Percentiles rank a stretch among this genome's conserved stretches.
Evolutionary conservation across 2,329 filamentous ascomycete species (phyloP).

Genomic region (Sclerotinia borealis): DNA sequence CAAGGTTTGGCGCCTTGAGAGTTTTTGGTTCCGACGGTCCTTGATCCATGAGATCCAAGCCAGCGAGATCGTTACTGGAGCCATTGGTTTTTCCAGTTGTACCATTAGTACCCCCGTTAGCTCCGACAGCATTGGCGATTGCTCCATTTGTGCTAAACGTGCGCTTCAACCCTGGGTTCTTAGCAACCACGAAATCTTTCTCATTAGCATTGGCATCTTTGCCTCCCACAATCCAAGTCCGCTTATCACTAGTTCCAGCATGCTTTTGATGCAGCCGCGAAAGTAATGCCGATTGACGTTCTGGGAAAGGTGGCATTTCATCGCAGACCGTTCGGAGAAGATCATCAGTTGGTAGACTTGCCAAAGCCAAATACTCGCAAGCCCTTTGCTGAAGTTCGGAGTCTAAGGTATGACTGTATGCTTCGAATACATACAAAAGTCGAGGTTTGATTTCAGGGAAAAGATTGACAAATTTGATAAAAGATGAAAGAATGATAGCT

Average conservation of each 20-base stretch:
- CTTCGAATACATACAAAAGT: constrained; percentile 79
- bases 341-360: constrained; percentile 81
- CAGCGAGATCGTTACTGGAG: constrained; percentile 59
- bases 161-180: constrained; percentile 77
- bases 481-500: constrained; percentile 90
- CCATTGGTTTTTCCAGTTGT: constrained; percentile 44
- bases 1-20: constrained; percentile 71
- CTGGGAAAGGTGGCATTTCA: constrained; percentile 97
- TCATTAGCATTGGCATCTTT: constrained; percentile 86
- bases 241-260: constrained; percentile 84
- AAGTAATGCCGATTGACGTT: constrained; percentile 83
- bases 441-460: constrained; percentile 98
- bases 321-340: constrained; percentile 90
- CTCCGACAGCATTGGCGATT: constrained; percentile 37
- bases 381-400: constrained; percentile 93
- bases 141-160: constrained; percentile 62
- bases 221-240: constrained; percentile 96
- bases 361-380: constrained; percentile 87
- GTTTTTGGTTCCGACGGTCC: constrained; percentile 51
- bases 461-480: constrained; percentile 95
- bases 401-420: constrained; percentile 91
- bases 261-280: constrained; percentile 94
- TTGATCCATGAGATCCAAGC: constrained; percentile 69
- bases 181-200: constrained; percentile 72
- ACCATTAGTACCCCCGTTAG: constrained; percentile 43